These are phyloP conservation scores for Psilocybe azurescens DNA, from an alignment of 768 basidiomycete species.

Conservation along the genomic window DNA sequence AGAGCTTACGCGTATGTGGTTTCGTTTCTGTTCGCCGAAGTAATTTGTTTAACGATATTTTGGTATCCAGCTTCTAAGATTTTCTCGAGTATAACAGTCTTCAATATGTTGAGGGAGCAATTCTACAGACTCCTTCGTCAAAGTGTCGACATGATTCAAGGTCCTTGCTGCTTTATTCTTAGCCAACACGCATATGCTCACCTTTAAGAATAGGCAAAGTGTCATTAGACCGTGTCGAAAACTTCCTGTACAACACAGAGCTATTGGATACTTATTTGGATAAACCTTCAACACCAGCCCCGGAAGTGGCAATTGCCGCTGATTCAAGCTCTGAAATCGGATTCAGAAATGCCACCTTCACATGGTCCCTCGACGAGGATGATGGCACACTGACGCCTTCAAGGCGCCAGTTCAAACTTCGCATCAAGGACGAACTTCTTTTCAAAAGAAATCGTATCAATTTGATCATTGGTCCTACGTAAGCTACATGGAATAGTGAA, in stretches of 20 bases:
- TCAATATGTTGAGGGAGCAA: slow-evolving; percentile 62
- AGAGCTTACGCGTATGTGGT: slow-evolving; percentile 32
- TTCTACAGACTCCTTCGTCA: slow-evolving; percentile 42
- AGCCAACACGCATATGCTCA: background rate
- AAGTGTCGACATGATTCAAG: slow-evolving; percentile 34
- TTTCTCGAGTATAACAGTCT: slow-evolving; percentile 62
- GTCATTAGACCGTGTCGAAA: slow-evolving; percentile 59
- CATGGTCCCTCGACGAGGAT: slow-evolving; percentile 50
- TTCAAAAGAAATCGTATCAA: slow-evolving; percentile 62
- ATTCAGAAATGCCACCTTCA: slow-evolving; percentile 56
- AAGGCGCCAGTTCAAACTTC: slow-evolving; percentile 55
- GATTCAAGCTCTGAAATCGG: slow-evolving; percentile 42
- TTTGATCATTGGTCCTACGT: slow-evolving; percentile 61
- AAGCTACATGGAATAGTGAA: slow-evolving; percentile 1
- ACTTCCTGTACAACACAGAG: slow-evolving; percentile 51
- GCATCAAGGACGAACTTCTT: slow-evolving; percentile 54
- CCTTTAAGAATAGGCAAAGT: slow-evolving; percentile 45
- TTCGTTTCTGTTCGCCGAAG: background rate
- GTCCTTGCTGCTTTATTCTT: slow-evolving; percentile 13
- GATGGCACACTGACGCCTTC: slow-evolving; percentile 46
- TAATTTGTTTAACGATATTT: background rate
- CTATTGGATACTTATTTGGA: slow-evolving; percentile 45
- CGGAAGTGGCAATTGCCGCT: background rate
- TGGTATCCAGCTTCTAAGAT: slow-evolving; percentile 50
- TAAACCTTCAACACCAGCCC: background rate